Base-by-base conservation (phyloP, 768 basidiomycete species). In the Lentinula sp. region DNA sequence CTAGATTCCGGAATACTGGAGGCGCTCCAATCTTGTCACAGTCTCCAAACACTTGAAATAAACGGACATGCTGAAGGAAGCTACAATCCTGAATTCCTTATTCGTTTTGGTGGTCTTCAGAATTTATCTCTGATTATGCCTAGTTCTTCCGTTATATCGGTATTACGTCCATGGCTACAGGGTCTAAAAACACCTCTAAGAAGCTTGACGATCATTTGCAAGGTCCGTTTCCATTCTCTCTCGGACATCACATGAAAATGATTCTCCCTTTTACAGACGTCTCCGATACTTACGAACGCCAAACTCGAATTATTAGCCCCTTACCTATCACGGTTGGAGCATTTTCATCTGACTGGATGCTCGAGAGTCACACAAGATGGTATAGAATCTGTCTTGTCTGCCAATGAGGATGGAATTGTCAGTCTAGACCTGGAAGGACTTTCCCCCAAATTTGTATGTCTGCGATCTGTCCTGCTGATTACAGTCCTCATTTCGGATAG, bases 111-210 rank as follows among this genome's bases (percentile, higher is more conserved):
- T n/a, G 73, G 69, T 18, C 72, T 92, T 41, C 73, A 72, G 9
- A 82, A 79, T 65, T 75, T 93, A 56, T 81, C 83, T 1, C 69
- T 93, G 60, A 90, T 93, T 55, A 90, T 91, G 91, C 90, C 91
- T 13, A 86, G 83, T 61, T 66, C 46, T 9, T 48, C 57, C 9
- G 57, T 59, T 13, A 39, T 59, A 33, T 33, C 43, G 16, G 41
- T 45, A 5, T 23, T 59, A n/a, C 9, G 59, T 69, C 8, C 82
- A 77, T 2, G 77, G 78, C 0, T 48, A 66, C 32, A 80, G 57
- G n/a, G 28, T 28, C 37, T 46, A 35, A 46, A 46, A 18, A 48
- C 23, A 42, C 36, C 77, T 2, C 74, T 93, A 53, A 77, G 75
- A 35, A 83, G 75, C 62, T 72, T 93, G 51, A 85, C 84, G 4